Conservation (phyloP, 148 eudicot species). For the Fagopyrum homotropicum region DNA sequence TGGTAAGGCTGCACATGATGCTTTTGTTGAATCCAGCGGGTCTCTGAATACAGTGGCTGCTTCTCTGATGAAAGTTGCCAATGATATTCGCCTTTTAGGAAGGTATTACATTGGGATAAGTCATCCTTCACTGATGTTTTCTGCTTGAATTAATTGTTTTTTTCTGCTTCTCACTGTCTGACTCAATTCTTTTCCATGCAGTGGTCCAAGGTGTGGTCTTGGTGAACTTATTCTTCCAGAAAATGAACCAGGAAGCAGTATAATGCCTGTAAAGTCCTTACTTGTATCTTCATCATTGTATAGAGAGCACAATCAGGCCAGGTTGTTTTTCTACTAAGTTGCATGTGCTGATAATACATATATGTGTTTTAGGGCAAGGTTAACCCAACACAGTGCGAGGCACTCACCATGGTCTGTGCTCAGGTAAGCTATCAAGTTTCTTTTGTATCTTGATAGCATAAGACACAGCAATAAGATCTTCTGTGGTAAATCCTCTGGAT, state of each 20-base stretch:
- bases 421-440: slow-evolving; percentile 43
- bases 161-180: slow-evolving; percentile 13
- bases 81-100: slow-evolving; percentile 92
- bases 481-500: background rate
- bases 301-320: background rate
- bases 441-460: background rate
- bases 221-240: slow-evolving; percentile 97
- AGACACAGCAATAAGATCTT: background rate
- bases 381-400: slow-evolving; percentile 98
- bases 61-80: slow-evolving; percentile 94
- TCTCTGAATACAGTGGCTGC: slow-evolving; percentile 78
- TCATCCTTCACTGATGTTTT: background rate
- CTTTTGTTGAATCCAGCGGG: slow-evolving; percentile 95
- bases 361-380: slow-evolving; percentile 70
- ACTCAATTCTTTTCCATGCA: slow-evolving; percentile 20
- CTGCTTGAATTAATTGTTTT: background rate
- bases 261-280: slow-evolving; percentile 75
- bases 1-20: slow-evolving; percentile 92
- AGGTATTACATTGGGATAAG: slow-evolving; percentile 40
- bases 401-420: slow-evolving; percentile 98
- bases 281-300: background rate
- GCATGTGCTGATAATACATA: background rate
- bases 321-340: background rate
- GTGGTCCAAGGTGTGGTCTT: slow-evolving; percentile 99
- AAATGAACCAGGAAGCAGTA: slow-evolving; percentile 99